Evolutionary conservation across 495 filamentous ascomycete genomes (phyloP).

Genomic region (Podospora sp.): DNA sequence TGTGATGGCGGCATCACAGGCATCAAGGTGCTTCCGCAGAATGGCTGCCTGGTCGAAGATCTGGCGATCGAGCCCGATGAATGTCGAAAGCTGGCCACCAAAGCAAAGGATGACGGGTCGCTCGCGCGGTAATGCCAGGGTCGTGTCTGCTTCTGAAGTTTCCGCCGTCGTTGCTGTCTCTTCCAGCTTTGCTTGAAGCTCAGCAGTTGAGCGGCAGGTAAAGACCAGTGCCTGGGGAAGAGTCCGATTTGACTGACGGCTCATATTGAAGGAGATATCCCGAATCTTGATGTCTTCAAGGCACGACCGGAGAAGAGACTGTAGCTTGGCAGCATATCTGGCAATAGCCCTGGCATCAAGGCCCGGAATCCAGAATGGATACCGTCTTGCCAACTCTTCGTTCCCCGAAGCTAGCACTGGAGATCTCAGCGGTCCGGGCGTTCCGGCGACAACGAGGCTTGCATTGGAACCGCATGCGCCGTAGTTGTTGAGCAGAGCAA

Average conservation of each 20-base stretch:
- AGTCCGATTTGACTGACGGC: slow-evolving; percentile 28
- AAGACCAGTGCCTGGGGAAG: slow-evolving; percentile 32
- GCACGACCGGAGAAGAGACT: no score
- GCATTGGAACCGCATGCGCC: slow-evolving; percentile 37
- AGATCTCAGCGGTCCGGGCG: background rate
- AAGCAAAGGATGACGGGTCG: slow-evolving; percentile 59
- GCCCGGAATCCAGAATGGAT: background rate
- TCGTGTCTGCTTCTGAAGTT: no score
- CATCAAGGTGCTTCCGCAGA: background rate
- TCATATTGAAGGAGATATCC: slow-evolving; percentile 46
- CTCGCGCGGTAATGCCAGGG: no score
- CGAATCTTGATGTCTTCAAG: slow-evolving; percentile 26
- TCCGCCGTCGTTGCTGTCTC: no score
- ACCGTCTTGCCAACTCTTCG: no score
- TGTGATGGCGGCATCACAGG: background rate
- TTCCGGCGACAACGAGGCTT: background rate
- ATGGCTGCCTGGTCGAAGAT: slow-evolving; percentile 15
- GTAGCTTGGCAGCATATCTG: slow-evolving; percentile 8
- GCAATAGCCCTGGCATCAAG: background rate
- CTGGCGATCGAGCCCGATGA: slow-evolving; percentile 43
- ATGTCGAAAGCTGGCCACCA: slow-evolving; percentile 54
- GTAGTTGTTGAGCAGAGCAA: slow-evolving; percentile 35
- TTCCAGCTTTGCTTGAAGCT: slow-evolving; percentile 41
- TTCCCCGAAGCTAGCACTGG: no score
- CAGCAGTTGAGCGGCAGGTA: slow-evolving; percentile 34